Conservation (phyloP, 2,329 filamentous ascomycete species). For the Juglanconis oblonga region DNA sequence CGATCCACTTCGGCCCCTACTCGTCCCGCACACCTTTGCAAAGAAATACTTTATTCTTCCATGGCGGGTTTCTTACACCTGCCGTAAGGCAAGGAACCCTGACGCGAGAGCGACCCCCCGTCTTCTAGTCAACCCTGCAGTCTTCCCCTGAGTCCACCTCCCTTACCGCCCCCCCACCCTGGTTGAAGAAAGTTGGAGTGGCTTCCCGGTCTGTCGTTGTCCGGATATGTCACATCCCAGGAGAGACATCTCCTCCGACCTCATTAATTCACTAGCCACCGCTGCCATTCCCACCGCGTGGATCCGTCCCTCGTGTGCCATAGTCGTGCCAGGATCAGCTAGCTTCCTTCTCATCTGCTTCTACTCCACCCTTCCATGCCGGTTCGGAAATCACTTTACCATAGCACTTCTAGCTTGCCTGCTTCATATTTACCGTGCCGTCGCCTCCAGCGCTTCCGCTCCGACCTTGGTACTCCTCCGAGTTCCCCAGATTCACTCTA, state of each 20-base stretch:
- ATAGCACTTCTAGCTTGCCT: slow-evolving; percentile 2
- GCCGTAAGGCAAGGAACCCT: slow-evolving; percentile 7
- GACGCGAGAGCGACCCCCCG: background rate
- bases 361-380: slow-evolving; percentile 18
- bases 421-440: slow-evolving; percentile 17
- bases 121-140: slow-evolving; percentile 6
- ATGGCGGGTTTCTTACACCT: background rate
- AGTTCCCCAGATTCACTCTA: background rate
- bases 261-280: slow-evolving; percentile 12
- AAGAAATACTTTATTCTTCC: background rate
- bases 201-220: slow-evolving; percentile 12
- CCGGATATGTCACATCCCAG: slow-evolving; percentile 17
- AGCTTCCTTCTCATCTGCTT: slow-evolving; percentile 18
- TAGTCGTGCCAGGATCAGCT: slow-evolving; percentile 14
- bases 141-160: slow-evolving; percentile 1
- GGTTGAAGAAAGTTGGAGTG: slow-evolving; percentile 11
- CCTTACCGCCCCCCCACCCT: background rate
- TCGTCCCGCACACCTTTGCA: background rate
- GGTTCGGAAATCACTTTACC: slow-evolving; percentile 10
- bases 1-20: background rate
- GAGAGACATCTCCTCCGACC: slow-evolving; percentile 10
- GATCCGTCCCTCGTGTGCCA: background rate
- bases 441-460: slow-evolving; percentile 3
- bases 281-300: slow-evolving; percentile 10
- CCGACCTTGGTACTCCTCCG: slow-evolving; percentile 1